These are phyloP conservation scores for Melampsora americana DNA, from an alignment of 1,284 basidiomycete species.

Conservation along the genomic window DNA sequence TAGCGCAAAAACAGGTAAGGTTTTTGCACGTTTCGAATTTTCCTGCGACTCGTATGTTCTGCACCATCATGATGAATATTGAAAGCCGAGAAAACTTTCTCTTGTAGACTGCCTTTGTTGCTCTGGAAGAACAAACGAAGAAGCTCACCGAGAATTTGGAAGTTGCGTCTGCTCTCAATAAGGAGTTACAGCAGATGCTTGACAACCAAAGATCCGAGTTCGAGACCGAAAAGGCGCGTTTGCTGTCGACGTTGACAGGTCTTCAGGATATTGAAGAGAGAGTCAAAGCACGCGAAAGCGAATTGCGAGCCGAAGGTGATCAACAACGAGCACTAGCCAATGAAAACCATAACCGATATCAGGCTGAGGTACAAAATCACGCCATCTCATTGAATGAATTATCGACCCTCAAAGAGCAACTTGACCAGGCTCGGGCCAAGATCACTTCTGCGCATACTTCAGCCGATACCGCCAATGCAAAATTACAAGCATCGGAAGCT, in stretches of 20 bases:
- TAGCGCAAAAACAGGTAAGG: conserved; percentile 66
- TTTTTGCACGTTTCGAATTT: conserved; percentile 14
- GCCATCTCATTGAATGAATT: conserved; percentile 61
- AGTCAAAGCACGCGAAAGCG: conserved; percentile 33
- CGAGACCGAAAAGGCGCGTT: conserved; percentile 70
- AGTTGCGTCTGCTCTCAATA: conserved; percentile 60
- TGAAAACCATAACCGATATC: conserved; percentile 76
- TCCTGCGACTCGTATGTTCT: too few species aligned
- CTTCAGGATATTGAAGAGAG: conserved; percentile 27
- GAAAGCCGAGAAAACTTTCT: background rate
- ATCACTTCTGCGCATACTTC: conserved; percentile 54
- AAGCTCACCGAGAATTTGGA: conserved; percentile 63
- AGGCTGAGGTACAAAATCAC: conserved; percentile 74
- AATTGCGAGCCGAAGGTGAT: conserved; percentile 51
- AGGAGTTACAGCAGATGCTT: conserved; percentile 64
- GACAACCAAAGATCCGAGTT: conserved; percentile 63
- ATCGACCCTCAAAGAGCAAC: conserved; percentile 61
- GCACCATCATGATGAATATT: too few species aligned
- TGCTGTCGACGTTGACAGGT: conserved; percentile 54
- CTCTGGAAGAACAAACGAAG: conserved; percentile 65
- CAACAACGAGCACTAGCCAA: conserved; percentile 56
- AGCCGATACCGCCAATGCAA: conserved; percentile 70
- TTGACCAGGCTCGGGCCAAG: conserved; percentile 22
- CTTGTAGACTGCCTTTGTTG: conserved; percentile 65
- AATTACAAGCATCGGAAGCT: conserved; percentile 65